Evolutionary conservation across 163 green algal genomes (phyloP).

Genomic region (Chlorella variabilis): DNA sequence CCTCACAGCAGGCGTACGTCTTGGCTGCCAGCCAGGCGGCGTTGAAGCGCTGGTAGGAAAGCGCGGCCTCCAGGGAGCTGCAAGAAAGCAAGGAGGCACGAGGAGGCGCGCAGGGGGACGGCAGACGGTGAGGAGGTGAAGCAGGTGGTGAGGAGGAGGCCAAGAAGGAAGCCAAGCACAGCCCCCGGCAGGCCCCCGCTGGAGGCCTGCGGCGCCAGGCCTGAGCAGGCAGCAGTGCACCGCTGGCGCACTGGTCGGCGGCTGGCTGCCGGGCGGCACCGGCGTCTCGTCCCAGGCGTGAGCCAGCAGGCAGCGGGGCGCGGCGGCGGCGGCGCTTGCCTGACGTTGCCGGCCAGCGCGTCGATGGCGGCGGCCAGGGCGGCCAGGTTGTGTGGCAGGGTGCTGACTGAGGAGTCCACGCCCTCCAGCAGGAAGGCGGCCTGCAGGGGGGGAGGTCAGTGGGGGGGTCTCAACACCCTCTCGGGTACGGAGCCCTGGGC

Average conservation of each 20-base stretch:
- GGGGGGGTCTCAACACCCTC: too few relatives aligned
- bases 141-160: too few relatives aligned
- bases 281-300: too few relatives aligned
- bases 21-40: not conserved
- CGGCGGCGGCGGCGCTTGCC: not conserved
- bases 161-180: too few relatives aligned
- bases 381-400: slow-evolving; percentile 18
- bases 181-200: too few relatives aligned
- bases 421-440: not conserved
- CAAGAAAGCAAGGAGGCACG: not conserved
- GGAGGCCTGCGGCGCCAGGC: too few relatives aligned
- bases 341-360: slow-evolving; percentile 1
- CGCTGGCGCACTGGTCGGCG: too few relatives aligned
- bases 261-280: too few relatives aligned
- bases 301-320: too few relatives aligned
- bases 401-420: not conserved
- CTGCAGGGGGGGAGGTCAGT: not conserved
- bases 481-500: too few relatives aligned
- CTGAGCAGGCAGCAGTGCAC: too few relatives aligned
- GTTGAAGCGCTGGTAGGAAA: slow-evolving; percentile 12
- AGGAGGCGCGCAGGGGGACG: too few relatives aligned
- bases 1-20: slow-evolving; percentile 18
- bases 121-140: not conserved
- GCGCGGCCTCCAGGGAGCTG: slow-evolving; percentile 6
- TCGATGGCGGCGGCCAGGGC: not conserved